A percentile compares a stretch with the other conserved stretches of the same genome.
phyloP scores from a whole-genome alignment of 768 basidiomycete species.

The Cystobasidium tubakii region DNA sequence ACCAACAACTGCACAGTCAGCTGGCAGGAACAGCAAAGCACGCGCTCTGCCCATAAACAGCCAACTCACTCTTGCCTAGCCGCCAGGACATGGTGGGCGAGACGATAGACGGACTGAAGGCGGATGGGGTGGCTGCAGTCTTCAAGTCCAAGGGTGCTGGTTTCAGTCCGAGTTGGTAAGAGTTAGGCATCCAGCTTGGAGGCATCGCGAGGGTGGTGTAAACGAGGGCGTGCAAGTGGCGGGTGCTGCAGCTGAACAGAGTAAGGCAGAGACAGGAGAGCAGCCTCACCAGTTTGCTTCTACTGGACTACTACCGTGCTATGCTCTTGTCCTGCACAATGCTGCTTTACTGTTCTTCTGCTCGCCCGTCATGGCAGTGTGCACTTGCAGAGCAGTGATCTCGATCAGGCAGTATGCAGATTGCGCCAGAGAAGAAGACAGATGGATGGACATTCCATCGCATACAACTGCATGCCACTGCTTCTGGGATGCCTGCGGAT shows the following conservation, averaged over 20 bases:
- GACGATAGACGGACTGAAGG: not conserved
- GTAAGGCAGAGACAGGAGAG: not conserved
- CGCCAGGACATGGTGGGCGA: constrained; percentile 31
- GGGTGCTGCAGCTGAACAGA: not conserved
- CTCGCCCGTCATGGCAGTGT: not conserved
- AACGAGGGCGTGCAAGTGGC: not conserved
- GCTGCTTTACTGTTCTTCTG: not conserved
- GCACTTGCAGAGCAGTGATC: not conserved
- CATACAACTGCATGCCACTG: not conserved
- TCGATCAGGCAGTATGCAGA: not conserved
- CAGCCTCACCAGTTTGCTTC: not conserved
- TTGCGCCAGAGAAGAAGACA: not conserved
- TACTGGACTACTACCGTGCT: not conserved
- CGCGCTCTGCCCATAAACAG: not conserved
- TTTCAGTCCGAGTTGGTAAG: not conserved
- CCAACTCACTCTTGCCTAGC: constrained; percentile 33
- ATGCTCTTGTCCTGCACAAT: not conserved
- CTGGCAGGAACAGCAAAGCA: not conserved
- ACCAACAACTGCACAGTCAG: not conserved
- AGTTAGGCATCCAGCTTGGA: not conserved
- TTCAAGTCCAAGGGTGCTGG: not conserved
- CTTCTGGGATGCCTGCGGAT: not conserved
- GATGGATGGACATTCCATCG: not conserved
- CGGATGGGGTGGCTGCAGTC: not conserved
- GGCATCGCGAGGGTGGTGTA: not conserved